Conservation (phyloP, 139 green algal species). For the Chlorella ohadii region DNA sequence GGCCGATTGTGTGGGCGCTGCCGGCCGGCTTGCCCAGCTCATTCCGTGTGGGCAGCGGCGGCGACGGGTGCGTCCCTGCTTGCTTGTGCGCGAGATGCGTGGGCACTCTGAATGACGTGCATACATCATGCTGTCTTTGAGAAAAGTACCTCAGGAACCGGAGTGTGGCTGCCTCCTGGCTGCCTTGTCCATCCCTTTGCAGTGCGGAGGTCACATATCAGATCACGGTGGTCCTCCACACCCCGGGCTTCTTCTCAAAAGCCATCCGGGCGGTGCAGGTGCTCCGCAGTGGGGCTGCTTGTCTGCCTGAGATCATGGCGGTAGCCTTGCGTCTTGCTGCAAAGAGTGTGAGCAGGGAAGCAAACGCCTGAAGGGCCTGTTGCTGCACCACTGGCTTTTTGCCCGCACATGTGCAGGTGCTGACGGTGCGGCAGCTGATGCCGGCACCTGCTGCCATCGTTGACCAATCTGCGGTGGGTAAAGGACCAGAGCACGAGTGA, state of each 20-base stretch:
- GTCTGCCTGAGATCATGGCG: no score
- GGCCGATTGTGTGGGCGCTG: slow-evolving; percentile 1
- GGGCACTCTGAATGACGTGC: no score
- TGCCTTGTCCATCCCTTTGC: neutral
- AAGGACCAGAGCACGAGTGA: no score
- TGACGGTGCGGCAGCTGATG: slow-evolving; percentile 21
- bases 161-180: neutral
- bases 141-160: no score
- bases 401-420: neutral
- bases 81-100: neutral
- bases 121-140: no score
- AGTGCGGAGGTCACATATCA: slow-evolving; percentile 7
- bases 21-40: neutral
- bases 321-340: no score
- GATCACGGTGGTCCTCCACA: slow-evolving; percentile 9
- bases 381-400: neutral
- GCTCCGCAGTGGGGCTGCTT: neutral
- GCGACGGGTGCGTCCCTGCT: neutral
- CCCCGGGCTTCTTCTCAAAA: neutral
- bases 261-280: slow-evolving; percentile 2
- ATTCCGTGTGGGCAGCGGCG: neutral
- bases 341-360: no score
- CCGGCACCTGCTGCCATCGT: neutral
- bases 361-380: no score
- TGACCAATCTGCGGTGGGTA: slow-evolving; percentile 2